A percentile compares a stretch with the other conserved stretches of the same genome.
These are phyloP conservation scores for Harringtonia aguacate DNA, from an alignment of 2,329 filamentous ascomycete species.

Conservation along the genomic window DNA sequence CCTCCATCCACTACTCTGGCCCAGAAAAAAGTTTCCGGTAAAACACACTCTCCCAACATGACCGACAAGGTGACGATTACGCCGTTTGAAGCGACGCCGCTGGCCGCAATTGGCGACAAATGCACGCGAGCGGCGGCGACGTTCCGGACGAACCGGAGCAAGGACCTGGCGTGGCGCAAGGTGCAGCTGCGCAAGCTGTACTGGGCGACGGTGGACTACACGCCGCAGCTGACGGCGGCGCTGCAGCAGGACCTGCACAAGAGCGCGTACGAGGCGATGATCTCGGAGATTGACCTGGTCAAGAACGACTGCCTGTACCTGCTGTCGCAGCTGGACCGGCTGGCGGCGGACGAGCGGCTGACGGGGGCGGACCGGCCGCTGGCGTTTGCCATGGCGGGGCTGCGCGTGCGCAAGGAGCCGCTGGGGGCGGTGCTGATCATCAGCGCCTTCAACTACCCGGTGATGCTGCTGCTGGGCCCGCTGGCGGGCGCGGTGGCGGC, in stretches of 20 bases:
- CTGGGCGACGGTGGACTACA: conserved; percentile 79
- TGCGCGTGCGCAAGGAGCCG: conserved; percentile 77
- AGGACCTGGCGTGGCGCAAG: conserved; percentile 69
- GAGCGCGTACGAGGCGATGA: conserved; percentile 59
- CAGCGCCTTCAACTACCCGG: conserved; percentile 88
- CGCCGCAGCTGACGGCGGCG: conserved; percentile 61
- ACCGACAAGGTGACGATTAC: conserved; percentile 25
- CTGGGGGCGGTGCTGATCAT: conserved; percentile 77
- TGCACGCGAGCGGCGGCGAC: conserved; percentile 52
- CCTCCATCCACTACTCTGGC: too few species aligned
- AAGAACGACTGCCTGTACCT: conserved; percentile 73
- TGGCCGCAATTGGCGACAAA: conserved; percentile 54
- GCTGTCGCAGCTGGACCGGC: conserved; percentile 67
- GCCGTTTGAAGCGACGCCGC: conserved; percentile 48
- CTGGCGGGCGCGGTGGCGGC: conserved; percentile 84
- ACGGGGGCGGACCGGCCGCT: conserved; percentile 51
- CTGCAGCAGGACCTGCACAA: conserved; percentile 71
- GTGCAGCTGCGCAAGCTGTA: conserved; percentile 88
- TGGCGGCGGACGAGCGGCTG: conserved; percentile 71
- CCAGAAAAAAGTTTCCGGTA: too few species aligned
- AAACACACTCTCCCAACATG: conserved; percentile 24
- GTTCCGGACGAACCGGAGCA: conserved; percentile 74
- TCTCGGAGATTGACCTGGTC: conserved; percentile 69
- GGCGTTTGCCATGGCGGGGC: conserved; percentile 56
- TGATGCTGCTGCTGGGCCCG: conserved; percentile 69